These are phyloP conservation scores for Diutina sp. DNA, from an alignment of 1,139 yeast species.

Conservation along the genomic window DNA sequence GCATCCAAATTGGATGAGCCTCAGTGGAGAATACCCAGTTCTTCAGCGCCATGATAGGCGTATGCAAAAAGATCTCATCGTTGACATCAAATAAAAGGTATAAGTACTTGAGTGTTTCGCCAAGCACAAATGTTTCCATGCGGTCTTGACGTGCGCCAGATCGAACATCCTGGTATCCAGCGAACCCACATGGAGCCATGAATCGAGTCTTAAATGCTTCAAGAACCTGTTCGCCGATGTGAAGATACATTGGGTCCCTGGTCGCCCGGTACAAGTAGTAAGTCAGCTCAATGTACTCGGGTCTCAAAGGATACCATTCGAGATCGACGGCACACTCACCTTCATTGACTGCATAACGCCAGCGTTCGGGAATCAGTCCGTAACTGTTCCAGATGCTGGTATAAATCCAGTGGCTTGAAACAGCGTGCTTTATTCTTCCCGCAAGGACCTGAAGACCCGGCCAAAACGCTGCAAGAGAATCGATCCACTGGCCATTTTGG, in stretches of 20 bases:
- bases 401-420: constrained; percentile 47
- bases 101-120: constrained; percentile 80
- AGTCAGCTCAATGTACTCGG: constrained; percentile 84
- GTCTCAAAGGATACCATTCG: constrained; percentile 89
- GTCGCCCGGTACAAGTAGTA: constrained; percentile 79
- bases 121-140: constrained; percentile 84
- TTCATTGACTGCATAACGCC: constrained; percentile 27
- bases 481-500: constrained; percentile 64
- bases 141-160: constrained; percentile 57
- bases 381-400: constrained; percentile 70
- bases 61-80: constrained; percentile 38
- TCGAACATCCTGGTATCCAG: constrained; percentile 62
- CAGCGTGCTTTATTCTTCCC: constrained; percentile 64
- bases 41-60: constrained; percentile 19
- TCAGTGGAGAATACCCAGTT: constrained; percentile 81
- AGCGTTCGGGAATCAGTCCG: constrained; percentile 80
- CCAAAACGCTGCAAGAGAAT: constrained; percentile 78
- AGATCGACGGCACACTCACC: constrained; percentile 27
- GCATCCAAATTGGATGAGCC: constrained; percentile 81
- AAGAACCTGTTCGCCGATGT: constrained; percentile 58
- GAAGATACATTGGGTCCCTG: constrained; percentile 68
- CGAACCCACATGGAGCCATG: constrained; percentile 62
- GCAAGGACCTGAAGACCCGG: constrained; percentile 73
- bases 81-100: constrained; percentile 64
- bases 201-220: constrained; percentile 39